Evolutionary conservation across 768 basidiomycete species (phyloP).

Genomic region (Suillus occidentalis): DNA sequence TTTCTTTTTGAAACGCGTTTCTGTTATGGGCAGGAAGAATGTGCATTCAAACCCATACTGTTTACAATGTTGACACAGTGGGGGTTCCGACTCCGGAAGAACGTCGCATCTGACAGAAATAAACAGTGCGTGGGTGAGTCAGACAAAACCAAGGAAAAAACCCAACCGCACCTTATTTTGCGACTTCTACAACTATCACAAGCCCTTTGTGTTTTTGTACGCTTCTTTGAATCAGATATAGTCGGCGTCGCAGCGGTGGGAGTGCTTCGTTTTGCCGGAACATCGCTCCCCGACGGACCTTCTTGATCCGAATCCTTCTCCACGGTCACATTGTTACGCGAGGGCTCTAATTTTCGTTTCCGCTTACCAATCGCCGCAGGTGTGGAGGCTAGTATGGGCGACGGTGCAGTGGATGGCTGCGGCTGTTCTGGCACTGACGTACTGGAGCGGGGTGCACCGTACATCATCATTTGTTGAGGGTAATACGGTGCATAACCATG

Average conservation of each 20-base stretch:
- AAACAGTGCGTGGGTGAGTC: not conserved
- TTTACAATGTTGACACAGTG: constrained; percentile 91
- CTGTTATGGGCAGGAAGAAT: constrained; percentile 97
- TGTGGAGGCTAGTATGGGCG: constrained; percentile 34
- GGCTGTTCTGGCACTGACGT: constrained; percentile 35
- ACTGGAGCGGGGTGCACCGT: constrained; percentile 43
- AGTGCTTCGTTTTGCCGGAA: constrained; percentile 32
- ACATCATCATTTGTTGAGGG: constrained; percentile 67
- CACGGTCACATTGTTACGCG: constrained; percentile 37
- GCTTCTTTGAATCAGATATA: constrained; percentile 71
- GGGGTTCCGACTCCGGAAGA: constrained; percentile 72
- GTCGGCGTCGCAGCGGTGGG: constrained; percentile 27
- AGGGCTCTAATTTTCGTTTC: constrained; percentile 54
- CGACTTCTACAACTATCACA: constrained; percentile 90
- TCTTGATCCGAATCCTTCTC: constrained; percentile 66
- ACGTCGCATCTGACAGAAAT: constrained; percentile 69
- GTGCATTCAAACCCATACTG: constrained; percentile 94
- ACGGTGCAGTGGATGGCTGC: constrained; percentile 33
- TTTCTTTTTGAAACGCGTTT: constrained; percentile 98
- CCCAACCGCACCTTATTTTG: constrained; percentile 67
- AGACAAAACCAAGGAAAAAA: constrained; percentile 9
- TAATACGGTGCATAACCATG: constrained; percentile 55
- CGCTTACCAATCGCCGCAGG: constrained; percentile 48
- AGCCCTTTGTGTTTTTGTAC: constrained; percentile 89
- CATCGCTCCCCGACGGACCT: constrained; percentile 50